Base-by-base conservation (phyloP, 805 yeast species). In the Hagleromyces aurorensis region DNA sequence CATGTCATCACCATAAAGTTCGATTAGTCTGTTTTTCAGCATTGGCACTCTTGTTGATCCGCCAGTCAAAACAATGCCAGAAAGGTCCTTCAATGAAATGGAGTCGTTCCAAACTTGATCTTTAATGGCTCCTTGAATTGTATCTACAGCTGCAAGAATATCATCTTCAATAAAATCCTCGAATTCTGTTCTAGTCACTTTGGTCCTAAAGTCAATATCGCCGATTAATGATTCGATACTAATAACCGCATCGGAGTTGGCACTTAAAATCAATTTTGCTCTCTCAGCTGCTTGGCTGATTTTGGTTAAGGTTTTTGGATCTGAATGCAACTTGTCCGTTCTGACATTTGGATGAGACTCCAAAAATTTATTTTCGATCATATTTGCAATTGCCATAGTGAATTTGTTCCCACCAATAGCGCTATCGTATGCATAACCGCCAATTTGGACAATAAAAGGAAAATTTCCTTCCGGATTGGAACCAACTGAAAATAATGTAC, bases 1-100 rank as follows among this genome's bases (percentile, higher is more conserved):
- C 28, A 63, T 51, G 3, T 72, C 78, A 12, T 72, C 72, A 1
- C 79, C 84, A 23, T 78, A 59, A 24, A 75, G 61, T 2, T 69
- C 51, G 2, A 52, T 38, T 35, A 84, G 60, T 30, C 68, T 70
- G 33, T 71, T 67, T 56, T 85, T 91, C 26, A 91, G 80, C 47
- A 81, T 69, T 10, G 98, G 98, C 17, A 85, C 82, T 53, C 98
- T 74, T 5, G 89, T 75, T 0, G 94, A 74, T 1, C 98, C 98
- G 40, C 98, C 98, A 23, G 82, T 71, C 32, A 87, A 65, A 33
- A 91, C 75, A 3, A 91, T 74, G 2, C 94, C 78, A 19, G 63
- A 56, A 2, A 82, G 35, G 19, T 73, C 65, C 3, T 53, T 50
- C 6, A 59, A 26, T 0, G 47, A 38, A 1, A 41, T 40, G 3